Evolutionary conservation across 257 asterid genomes (phyloP), one percentile per base, ranked within the genome.

Genomic region (Przewalskia tangutica): DNA sequence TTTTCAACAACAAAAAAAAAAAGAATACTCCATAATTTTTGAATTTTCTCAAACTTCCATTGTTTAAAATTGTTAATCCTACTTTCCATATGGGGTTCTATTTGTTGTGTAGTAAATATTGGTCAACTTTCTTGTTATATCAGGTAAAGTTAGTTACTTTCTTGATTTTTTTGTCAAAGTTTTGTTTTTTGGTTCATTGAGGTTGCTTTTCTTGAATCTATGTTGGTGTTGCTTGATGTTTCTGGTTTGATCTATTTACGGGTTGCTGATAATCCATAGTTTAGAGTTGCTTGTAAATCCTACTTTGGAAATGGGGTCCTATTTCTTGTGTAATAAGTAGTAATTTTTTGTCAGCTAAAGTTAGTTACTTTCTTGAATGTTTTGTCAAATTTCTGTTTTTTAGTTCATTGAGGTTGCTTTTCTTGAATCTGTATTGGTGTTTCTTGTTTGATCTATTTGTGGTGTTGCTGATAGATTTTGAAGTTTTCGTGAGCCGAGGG

Each of bases 281-380:
- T 48, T 48, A 38, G 4, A 38, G 8, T 48, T 9, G 11, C 53
- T 48, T 27, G 32, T 27, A 27, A 48, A 48, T 48, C 53, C 53
- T 48, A 9, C 53, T 48, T 38, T 38, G 42, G 42, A 38, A 5
- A 38, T 0, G 42, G 42, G 42, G 42, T 38, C 5, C 42, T 46
- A 36, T 6, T 58, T 32, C 64, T 38, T 81, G 32, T 27, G 32
- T 27, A 27, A 27, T 27, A 27, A 27, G 32, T 27, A 27, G 84
- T 17, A 83, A 79, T 86, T 86, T 42, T 18, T 79, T 73, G 88
- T 88, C 78, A 27, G 89, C 89, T 85, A 66, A 86, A 80, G 77
- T 66, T 75, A 48, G 71, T 83, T 86, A 82, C 65, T 87, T 81
- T 73, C 83, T 71, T 48, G 50, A 65, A 17, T 40, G 8, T 81